A percentile compares a stretch with the other conserved stretches of the same genome.
Evolutionary conservation across 495 filamentous ascomycete species (phyloP).

Genomic region (Articulospora tetracladia): DNA sequence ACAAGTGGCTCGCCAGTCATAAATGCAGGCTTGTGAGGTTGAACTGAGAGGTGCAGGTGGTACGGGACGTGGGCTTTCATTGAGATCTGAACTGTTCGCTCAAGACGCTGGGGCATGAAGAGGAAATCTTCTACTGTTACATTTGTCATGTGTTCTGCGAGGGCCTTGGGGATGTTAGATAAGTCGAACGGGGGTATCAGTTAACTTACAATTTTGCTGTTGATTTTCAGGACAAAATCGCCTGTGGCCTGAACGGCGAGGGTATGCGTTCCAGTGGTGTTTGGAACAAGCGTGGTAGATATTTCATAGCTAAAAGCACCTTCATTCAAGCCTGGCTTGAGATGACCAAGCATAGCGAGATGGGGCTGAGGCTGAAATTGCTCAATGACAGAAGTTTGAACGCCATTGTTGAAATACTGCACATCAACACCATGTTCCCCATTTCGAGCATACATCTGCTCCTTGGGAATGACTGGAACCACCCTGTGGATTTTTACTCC

Average conservation of each 20-base stretch:
- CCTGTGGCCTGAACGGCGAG: constrained; percentile 7
- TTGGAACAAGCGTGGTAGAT: constrained; percentile 6
- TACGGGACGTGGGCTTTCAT: constrained; percentile 2
- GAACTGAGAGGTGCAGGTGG: not conserved
- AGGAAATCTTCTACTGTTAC: constrained; percentile 7
- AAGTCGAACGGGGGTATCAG: not conserved
- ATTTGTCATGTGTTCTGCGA: not conserved
- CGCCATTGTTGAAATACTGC: not conserved
- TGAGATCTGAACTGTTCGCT: not conserved
- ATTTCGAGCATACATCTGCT: not conserved
- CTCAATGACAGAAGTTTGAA: not conserved
- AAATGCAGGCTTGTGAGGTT: not conserved
- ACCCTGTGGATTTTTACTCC: constrained; percentile 1
- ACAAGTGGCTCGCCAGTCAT: not conserved
- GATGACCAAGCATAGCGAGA: not conserved
- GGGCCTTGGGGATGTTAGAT: not conserved
- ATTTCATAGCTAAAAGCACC: not conserved
- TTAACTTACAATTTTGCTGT: not conserved
- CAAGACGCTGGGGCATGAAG: not conserved
- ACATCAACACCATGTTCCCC: constrained; percentile 9
- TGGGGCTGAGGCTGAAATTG: not conserved
- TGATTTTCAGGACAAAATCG: not conserved
- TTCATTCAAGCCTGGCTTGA: not conserved
- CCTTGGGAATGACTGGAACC: not conserved
- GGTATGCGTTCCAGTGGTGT: constrained; percentile 5